Base-by-base conservation (phyloP, 768 basidiomycete genomes). In the Pholiota molesta region DNA sequence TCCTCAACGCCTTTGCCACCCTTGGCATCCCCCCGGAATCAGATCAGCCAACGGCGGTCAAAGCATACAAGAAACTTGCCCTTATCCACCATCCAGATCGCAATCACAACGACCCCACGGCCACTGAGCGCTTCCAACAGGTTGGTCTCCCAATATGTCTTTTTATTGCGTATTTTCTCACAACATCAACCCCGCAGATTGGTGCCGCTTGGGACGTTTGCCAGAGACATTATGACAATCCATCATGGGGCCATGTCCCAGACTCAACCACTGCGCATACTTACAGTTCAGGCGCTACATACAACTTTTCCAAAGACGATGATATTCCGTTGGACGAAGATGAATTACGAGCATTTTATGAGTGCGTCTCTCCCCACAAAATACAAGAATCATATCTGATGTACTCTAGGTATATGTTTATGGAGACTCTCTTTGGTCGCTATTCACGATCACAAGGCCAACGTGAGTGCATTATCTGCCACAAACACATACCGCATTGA, bases 41-140 rank as follows among this genome's bases (percentile, higher is more conserved):
- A 33, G 66, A 72, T 39, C 54, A 68, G 40, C 35, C 65, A n/a
- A 57, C 62, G 7, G 75, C 74, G 16, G 67, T 65, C 45, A 71
- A 63, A 55, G 70, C 72, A 17, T 77, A 75, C 63, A 76, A 72
- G 49, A 69, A 64, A 55, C 70, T 74, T 28, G 70, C 72, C 31
- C 67, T 74, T 57, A 65, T 68, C 35, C 74, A 75, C 52, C 75
- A 73, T 63, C 74, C 75, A 52, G 71, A 77, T 63, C 72, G 73
- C 52, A 78, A 78, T 62, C 69, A 69, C 16, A 70, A 69, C 35
- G 75, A 77, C 57, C 54, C 66, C 35, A 61, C 69, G 26, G 72
- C 77, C 40, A 77, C 73, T 11, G 67, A 72, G 40, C 72, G 73
- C 40, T 77, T 78, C 66, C 77, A 78, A 58, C 65, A 77, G 64